Evolutionary conservation across 257 asterid species (phyloP), one percentile per base, ranked within the genome.

Genomic region (Marsdenia floribunda): DNA sequence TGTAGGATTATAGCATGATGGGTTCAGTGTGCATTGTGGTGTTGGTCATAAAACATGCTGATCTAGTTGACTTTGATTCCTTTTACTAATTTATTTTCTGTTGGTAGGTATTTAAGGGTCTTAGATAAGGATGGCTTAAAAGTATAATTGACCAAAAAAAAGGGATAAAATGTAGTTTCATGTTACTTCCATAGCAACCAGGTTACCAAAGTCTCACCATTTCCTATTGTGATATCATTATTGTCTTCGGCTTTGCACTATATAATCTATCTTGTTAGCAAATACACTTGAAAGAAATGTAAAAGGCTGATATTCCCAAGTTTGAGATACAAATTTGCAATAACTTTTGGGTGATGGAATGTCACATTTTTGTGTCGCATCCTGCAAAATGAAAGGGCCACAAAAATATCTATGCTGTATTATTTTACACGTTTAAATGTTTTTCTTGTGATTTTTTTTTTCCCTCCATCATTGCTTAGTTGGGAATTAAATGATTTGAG

Each of bases 111-210:
- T 44, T n/a, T 4, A 15, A 26, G 52, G 44, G 26, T 21, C 22
- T 69, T 58, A 22, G 18, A 49, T 49, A 18, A 60, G 49, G 53
- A 49, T 60, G 77, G 42, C 57, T 29, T 73, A 7, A 19, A 73
- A 33, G 66, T 50, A 33, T 18, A 12, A 49, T n/a, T 24, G 52
- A 70, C 15, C 12, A 49, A 16, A 70, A 49, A 47, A 63, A 52
- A 47, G 46, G 59, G 26, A 3, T 47, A 55, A 47, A 47, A 15
- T 52, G 29, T 38, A 55, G 0, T 60, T 24, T 22, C 24, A 24
- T 46, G 65, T n/a, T 12, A 18, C 22, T 18, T 49, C 49, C 14
- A 6, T 49, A 46, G 70, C 26, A 21, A 53, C 21, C 37, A n/a
- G 49, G 10, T 54, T 19, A n/a, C 22, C 13, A 15, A 74, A 64